A percentile compares a stretch with the other conserved stretches of the same genome.
These are phyloP conservation scores for Berberis thunbergii DNA, from an alignment of 164 flowering plant genomes.

Conservation along the genomic window DNA sequence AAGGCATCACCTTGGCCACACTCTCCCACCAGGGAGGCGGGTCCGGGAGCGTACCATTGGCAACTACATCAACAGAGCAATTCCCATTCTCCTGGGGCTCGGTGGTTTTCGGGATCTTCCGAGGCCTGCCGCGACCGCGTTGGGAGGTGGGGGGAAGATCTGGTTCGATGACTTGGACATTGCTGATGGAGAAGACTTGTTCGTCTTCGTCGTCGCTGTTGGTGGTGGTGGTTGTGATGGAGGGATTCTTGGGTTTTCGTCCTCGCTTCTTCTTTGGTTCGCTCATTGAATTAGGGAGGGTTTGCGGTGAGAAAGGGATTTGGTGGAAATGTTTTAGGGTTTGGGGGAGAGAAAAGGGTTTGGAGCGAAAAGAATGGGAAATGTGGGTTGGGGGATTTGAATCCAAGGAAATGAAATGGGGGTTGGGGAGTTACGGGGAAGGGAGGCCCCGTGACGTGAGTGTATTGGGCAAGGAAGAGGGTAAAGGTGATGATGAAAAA, in stretches of 20 bases:
- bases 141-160: neutral
- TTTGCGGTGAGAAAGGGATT: neutral
- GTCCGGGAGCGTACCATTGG: no score
- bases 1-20: constrained; percentile 49
- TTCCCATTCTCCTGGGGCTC: no score
- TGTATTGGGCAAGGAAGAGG: no score
- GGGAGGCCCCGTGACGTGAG: no score
- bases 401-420: no score
- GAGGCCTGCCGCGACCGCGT: neutral
- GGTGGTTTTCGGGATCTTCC: neutral
- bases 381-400: no score
- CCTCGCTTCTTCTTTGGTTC: constrained; percentile 30
- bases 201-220: constrained; percentile 10
- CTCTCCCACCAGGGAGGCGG: neutral
- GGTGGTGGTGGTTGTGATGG: constrained; percentile 15
- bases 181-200: constrained; percentile 18
- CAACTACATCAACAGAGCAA: no score
- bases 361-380: no score
- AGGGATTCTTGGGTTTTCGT: constrained; percentile 34
- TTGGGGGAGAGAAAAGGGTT: no score
- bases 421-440: no score
- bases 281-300: neutral
- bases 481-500: no score
- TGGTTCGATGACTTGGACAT: neutral
- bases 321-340: no score